Evolutionary conservation across 1,284 basidiomycete genomes (phyloP).

Genomic region (Tilletia setariae): DNA sequence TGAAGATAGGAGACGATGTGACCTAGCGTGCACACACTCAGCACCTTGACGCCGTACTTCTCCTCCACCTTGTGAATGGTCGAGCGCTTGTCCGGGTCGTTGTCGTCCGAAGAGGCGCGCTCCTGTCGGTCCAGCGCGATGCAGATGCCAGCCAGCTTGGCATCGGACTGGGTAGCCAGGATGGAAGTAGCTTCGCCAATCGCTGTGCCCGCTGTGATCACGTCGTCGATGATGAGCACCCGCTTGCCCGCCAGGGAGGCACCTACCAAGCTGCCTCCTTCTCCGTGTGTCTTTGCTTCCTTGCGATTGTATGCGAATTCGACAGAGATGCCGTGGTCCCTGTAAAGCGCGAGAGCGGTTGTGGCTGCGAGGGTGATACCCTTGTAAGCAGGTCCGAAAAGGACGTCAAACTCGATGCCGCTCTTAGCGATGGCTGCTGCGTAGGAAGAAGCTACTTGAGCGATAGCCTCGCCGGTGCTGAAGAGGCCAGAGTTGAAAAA

Average conservation of each 20-base stretch:
- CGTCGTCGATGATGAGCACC: slow-evolving; percentile 82
- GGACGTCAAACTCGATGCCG: slow-evolving; percentile 68
- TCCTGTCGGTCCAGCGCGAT: slow-evolving; percentile 88
- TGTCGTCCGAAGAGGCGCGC: slow-evolving; percentile 62
- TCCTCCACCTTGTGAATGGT: slow-evolving; percentile 71
- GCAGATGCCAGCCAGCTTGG: slow-evolving; percentile 75
- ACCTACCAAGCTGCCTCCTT: slow-evolving; percentile 91
- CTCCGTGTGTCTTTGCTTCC: slow-evolving; percentile 92
- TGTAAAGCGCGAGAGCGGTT: slow-evolving; percentile 70
- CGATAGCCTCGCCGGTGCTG: slow-evolving; percentile 72
- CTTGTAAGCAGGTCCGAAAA: slow-evolving; percentile 98
- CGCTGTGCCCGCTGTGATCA: slow-evolving; percentile 78
- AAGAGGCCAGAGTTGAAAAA: slow-evolving; percentile 95
- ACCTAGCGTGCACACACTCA: slow-evolving; percentile 74
- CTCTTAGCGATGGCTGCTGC: slow-evolving; percentile 67
- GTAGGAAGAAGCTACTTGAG: slow-evolving; percentile 79
- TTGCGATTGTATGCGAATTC: slow-evolving; percentile 91
- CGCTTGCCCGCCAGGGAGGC: slow-evolving; percentile 74
- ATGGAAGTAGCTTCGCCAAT: slow-evolving; percentile 52
- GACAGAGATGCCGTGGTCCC: slow-evolving; percentile 65
- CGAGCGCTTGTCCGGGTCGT: slow-evolving; percentile 48
- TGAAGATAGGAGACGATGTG: slow-evolving; percentile 83
- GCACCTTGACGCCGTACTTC: slow-evolving; percentile 67
- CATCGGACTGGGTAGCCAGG: slow-evolving; percentile 32
- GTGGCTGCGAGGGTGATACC: slow-evolving; percentile 91